Conservation (phyloP, 2,329 filamentous ascomycete genomes). For the Alternaria tenuissima region DNA sequence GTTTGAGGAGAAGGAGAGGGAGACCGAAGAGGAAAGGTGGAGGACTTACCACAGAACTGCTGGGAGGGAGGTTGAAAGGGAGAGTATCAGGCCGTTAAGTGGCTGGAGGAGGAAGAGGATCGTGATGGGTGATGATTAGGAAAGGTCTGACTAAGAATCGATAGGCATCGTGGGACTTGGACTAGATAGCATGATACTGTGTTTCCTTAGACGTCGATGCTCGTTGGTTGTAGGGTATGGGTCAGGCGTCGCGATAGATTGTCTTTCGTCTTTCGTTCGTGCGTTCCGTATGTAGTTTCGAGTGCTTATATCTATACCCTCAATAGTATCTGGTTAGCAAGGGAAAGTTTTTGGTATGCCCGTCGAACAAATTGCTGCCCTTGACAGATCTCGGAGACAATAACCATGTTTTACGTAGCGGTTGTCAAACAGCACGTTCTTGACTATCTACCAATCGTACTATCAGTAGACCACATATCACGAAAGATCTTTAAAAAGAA, state of each 20-base stretch:
- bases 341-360: not conserved
- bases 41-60: constrained; percentile 30
- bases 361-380: too few relatives aligned
- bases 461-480: not conserved
- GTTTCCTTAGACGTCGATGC: not conserved
- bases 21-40: constrained; percentile 33
- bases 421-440: not conserved
- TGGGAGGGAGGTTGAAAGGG: constrained; percentile 39
- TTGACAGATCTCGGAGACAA: not conserved
- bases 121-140: constrained; percentile 2
- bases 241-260: not conserved
- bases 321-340: not conserved
- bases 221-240: not conserved
- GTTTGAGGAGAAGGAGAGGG: constrained; percentile 21
- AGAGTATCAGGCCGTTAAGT: constrained; percentile 43
- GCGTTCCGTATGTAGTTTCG: not conserved
- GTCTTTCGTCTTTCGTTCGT: not conserved
- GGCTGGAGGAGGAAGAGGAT: constrained; percentile 28
- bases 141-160: not conserved
- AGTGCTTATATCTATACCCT: not conserved
- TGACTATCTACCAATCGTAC: not conserved
- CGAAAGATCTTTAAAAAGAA: not conserved
- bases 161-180: not conserved
- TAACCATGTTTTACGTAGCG: not conserved
- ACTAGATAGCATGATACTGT: not conserved